Conservation (phyloP, 1,284 basidiomycete species). For the Ustilago lituana region DNA sequence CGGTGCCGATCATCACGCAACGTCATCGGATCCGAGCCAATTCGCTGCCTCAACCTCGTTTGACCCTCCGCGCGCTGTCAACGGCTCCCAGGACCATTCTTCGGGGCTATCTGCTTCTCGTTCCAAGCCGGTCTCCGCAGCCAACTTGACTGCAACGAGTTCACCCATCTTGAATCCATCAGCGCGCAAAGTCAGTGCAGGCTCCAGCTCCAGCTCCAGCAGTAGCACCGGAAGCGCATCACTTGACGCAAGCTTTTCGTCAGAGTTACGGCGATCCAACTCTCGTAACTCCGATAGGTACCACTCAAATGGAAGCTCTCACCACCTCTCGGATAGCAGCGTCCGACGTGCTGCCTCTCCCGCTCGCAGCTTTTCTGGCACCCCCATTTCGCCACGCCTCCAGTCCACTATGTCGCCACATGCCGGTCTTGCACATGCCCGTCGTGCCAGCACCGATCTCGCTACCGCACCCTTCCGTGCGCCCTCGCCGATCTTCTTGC, state of each 20-base stretch:
- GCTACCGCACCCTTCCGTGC: conserved; percentile 26
- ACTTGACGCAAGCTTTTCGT: conserved; percentile 26
- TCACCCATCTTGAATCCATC: conserved; percentile 19
- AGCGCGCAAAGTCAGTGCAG: conserved; percentile 33
- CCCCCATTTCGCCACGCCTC: conserved; percentile 52
- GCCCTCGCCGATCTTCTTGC: conserved; percentile 44
- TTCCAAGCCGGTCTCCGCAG: conserved; percentile 10
- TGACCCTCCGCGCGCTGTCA: conserved; percentile 23
- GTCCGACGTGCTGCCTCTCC: conserved; percentile 45
- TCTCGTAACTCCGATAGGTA: conserved; percentile 22
- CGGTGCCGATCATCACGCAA: conserved; percentile 8
- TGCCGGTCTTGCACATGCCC: conserved; percentile 28
- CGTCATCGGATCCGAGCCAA: conserved; percentile 7
- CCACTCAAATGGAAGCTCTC: conserved; percentile 21
- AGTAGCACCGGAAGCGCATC: conserved; percentile 31
- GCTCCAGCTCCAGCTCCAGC: conserved; percentile 28
- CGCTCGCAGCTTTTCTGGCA: conserved; percentile 33
- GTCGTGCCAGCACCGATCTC: conserved; percentile 32
- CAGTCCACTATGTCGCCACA: conserved; percentile 46
- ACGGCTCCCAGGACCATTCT: conserved; percentile 18
- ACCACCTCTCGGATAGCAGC: conserved; percentile 21
- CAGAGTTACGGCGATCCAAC: conserved; percentile 23
- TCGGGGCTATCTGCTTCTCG: conserved; percentile 12
- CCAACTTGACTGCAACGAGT: conserved; percentile 11
- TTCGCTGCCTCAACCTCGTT: conserved; percentile 7